phyloP scores from a whole-genome alignment of 129 eudicot species.

The Lonicera japonica region DNA sequence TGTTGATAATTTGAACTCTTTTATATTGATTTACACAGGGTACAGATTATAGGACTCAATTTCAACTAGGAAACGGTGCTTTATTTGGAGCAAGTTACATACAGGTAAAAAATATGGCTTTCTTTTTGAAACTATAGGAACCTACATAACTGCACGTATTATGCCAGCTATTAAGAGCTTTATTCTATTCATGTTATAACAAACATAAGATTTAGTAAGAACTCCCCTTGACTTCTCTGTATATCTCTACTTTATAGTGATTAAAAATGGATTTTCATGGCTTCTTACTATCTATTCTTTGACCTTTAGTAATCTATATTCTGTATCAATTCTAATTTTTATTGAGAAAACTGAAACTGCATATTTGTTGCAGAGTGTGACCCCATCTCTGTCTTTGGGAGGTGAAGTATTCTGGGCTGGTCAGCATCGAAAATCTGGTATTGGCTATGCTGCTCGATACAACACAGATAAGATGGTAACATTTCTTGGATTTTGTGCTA shows the following conservation, averaged over 20 bases:
- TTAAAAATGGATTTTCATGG: not conserved
- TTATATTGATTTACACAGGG: conserved; percentile 41
- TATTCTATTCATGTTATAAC: too few relatives aligned
- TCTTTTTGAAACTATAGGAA: not conserved
- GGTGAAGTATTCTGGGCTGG: conserved; percentile 98
- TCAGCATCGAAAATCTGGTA: conserved; percentile 82
- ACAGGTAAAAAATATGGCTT: conserved; percentile 47
- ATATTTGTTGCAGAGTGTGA: conserved; percentile 69
- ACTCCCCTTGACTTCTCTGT: too few relatives aligned
- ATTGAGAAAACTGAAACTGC: not conserved
- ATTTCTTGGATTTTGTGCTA: not conserved
- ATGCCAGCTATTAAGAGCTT: not conserved
- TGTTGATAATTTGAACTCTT: not conserved
- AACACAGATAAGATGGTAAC: conserved; percentile 86
- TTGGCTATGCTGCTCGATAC: conserved; percentile 79
- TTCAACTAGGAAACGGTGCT: conserved; percentile 84
- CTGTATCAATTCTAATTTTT: not conserved
- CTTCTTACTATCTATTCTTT: not conserved
- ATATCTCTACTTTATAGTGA: too few relatives aligned
- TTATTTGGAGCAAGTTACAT: conserved; percentile 91
- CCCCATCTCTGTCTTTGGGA: conserved; percentile 79
- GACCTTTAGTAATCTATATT: not conserved
- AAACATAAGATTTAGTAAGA: not conserved
- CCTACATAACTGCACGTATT: not conserved
- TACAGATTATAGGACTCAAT: conserved; percentile 75